phyloP scores from a whole-genome alignment of 2,329 filamentous ascomycete species.

The Hypoxylon sp. region DNA sequence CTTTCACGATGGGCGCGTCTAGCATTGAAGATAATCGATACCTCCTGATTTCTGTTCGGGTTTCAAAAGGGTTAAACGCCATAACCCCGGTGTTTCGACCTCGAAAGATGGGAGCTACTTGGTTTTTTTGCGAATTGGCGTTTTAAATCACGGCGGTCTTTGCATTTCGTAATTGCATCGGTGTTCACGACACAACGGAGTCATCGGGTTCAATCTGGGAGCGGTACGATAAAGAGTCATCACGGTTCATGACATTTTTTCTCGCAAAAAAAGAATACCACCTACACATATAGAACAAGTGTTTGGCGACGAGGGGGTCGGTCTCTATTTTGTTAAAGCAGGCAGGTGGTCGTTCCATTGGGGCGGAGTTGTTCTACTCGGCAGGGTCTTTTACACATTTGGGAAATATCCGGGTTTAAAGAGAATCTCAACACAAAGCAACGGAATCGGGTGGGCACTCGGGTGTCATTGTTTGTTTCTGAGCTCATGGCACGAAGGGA shows the following conservation, averaged over 20 bases:
- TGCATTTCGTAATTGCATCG: conserved; percentile 65
- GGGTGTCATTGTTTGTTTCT: conserved; percentile 49
- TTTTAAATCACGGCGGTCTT: conserved; percentile 58
- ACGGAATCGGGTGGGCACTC: conserved; percentile 49
- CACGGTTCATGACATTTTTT: conserved; percentile 63
- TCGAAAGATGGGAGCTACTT: conserved; percentile 57
- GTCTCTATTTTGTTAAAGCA: conserved; percentile 56
- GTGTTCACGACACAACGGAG: conserved; percentile 60
- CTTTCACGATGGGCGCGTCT: conserved; percentile 55
- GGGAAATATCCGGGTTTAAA: conserved; percentile 53
- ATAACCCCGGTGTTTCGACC: conserved; percentile 52
- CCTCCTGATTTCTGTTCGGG: conserved; percentile 57
- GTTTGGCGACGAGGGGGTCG: conserved; percentile 55
- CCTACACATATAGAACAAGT: conserved; percentile 65
- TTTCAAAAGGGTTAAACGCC: conserved; percentile 48
- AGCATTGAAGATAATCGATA: conserved; percentile 61
- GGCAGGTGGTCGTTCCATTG: conserved; percentile 47
- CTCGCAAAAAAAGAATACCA: conserved; percentile 62
- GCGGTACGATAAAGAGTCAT: conserved; percentile 61
- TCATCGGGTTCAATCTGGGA: conserved; percentile 57
- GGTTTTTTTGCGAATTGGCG: conserved; percentile 60
- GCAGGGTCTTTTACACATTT: conserved; percentile 39
- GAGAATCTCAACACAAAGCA: conserved; percentile 51
- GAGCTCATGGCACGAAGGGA: conserved; percentile 52
- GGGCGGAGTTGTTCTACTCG: conserved; percentile 45